Evolutionary conservation across 139 green algal species (phyloP).

Genomic region (Coelastrella sp.): DNA sequence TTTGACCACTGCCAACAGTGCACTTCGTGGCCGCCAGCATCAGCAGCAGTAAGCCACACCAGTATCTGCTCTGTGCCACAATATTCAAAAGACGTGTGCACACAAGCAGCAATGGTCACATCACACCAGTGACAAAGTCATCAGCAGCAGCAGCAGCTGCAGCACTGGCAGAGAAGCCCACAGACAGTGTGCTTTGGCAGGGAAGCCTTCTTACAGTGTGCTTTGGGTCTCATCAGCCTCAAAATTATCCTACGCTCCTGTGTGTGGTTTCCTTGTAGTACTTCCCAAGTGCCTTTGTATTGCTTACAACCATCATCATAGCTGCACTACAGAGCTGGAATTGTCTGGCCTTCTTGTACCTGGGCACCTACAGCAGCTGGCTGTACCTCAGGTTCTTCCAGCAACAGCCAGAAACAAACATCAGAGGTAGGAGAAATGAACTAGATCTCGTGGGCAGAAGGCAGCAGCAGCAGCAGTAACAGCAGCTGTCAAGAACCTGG

Average conservation of each 20-base stretch:
- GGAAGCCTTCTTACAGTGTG: too few relatives aligned
- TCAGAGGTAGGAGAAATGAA: conserved; percentile 36
- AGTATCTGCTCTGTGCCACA: not conserved
- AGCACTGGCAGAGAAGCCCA: conserved; percentile 1
- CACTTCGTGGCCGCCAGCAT: not conserved
- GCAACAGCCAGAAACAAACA: conserved; percentile 66
- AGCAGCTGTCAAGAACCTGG: too few relatives aligned
- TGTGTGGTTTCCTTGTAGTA: conserved; percentile 42
- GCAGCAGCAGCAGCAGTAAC: too few relatives aligned
- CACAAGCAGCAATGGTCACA: too few relatives aligned
- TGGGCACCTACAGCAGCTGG: conserved; percentile 86
- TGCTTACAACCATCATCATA: conserved; percentile 11
- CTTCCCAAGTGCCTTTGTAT: conserved; percentile 43
- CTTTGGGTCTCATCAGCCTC: too few relatives aligned
- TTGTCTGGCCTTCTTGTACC: conserved; percentile 79
- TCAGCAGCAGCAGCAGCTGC: not conserved
- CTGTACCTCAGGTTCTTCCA: conserved; percentile 95
- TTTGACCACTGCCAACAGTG: too few relatives aligned
- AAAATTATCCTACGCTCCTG: too few relatives aligned
- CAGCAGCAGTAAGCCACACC: not conserved
- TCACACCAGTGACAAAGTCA: not conserved
- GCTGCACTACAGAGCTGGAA: conserved; percentile 40
- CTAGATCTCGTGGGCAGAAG: too few relatives aligned
- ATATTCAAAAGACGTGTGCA: too few relatives aligned
- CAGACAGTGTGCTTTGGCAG: too few relatives aligned